A percentile compares a stretch with the other conserved stretches of the same genome.
Evolutionary conservation across 768 basidiomycete genomes (phyloP).

Genomic region (Russula foetens): DNA sequence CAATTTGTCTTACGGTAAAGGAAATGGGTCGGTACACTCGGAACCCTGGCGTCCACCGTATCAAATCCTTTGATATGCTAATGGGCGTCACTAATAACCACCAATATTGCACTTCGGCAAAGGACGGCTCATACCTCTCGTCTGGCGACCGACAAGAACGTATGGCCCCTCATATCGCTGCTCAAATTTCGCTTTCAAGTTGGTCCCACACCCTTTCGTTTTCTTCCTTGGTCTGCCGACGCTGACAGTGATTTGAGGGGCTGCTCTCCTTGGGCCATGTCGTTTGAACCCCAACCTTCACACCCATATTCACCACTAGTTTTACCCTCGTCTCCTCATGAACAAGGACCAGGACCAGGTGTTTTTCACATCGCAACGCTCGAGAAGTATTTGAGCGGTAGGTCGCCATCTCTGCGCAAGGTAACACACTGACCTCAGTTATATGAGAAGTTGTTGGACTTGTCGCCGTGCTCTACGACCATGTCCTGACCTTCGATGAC

Average conservation of each 20-base stretch:
- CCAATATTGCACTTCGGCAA: no score
- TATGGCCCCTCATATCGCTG: not conserved
- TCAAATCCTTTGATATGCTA: no score
- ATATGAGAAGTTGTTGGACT: conserved; percentile 26
- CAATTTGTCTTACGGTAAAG: no score
- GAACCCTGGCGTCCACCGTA: no score
- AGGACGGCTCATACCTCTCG: no score
- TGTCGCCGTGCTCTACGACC: conserved; percentile 34
- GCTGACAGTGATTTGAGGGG: not conserved
- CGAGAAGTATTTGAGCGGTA: conserved; percentile 2
- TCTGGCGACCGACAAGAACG: no score
- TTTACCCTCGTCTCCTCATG: not conserved
- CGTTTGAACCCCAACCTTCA: not conserved
- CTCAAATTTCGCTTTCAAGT: not conserved
- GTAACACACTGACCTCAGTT: not conserved
- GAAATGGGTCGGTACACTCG: no score
- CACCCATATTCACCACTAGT: not conserved
- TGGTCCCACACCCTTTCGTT: not conserved
- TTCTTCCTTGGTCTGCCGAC: not conserved
- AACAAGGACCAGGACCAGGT: no score
- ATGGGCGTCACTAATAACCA: no score
- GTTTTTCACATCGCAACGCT: not conserved
- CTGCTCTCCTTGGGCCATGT: not conserved
- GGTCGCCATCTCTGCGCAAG: not conserved
- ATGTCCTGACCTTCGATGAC: conserved; percentile 32